Percentiles rank a stretch among this genome's conserved stretches.
Conservation (phyloP, 2,329 filamentous ascomycete genomes). For the Monosporascus sp. region DNA sequence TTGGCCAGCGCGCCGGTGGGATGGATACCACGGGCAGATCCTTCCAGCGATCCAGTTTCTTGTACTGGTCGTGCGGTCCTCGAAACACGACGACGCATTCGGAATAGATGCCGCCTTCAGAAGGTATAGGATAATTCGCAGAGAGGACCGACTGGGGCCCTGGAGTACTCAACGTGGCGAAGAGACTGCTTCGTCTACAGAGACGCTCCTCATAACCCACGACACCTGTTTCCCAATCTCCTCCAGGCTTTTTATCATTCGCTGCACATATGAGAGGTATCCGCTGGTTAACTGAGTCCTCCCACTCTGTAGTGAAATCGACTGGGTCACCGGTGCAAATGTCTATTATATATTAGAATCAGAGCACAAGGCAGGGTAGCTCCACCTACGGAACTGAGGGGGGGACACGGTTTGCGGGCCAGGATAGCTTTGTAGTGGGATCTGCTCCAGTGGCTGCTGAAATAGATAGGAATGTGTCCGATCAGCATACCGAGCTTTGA, state of each 20-base stretch:
- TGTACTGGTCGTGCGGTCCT: slow-evolving; percentile 62
- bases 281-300: slow-evolving; percentile 32
- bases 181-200: slow-evolving; percentile 68
- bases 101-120: slow-evolving; percentile 65
- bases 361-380: slow-evolving; percentile 1
- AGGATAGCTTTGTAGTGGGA: slow-evolving; percentile 31
- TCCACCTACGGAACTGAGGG: slow-evolving; percentile 39
- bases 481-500: slow-evolving; percentile 50
- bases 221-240: slow-evolving; percentile 69
- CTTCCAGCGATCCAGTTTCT: slow-evolving; percentile 50
- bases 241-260: slow-evolving; percentile 70
- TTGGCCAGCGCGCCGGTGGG: slow-evolving; percentile 66
- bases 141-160: slow-evolving; percentile 40
- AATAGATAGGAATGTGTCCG: slow-evolving; percentile 55
- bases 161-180: slow-evolving; percentile 60
- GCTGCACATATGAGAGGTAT: slow-evolving; percentile 68
- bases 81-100: slow-evolving; percentile 68
- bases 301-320: slow-evolving; percentile 56
- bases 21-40: slow-evolving; percentile 69
- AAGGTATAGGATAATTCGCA: slow-evolving; percentile 66
- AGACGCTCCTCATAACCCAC: slow-evolving; percentile 66
- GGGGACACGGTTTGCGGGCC: slow-evolving; percentile 29
- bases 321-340: slow-evolving; percentile 55
- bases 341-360: slow-evolving; percentile 26
- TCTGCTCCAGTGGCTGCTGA: slow-evolving; percentile 43